Base-by-base conservation (phyloP, 2,329 filamentous ascomycete genomes). In the Cladosporium cucumerinum region DNA sequence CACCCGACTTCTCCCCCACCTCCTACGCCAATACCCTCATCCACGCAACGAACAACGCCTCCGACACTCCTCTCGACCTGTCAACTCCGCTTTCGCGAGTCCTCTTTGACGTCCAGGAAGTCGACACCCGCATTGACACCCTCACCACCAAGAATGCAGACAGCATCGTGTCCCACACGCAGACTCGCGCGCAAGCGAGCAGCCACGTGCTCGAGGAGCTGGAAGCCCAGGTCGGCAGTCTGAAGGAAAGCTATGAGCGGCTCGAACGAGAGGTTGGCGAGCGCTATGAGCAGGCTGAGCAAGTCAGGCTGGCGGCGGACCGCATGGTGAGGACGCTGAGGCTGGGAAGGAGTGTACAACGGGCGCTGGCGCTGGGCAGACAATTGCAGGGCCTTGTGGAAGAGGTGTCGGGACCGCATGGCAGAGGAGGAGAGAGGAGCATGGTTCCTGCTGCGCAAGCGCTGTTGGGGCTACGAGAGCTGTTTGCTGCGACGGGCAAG, bases 101-200 rank as follows among this genome's bases (percentile, higher is more conserved):
- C 5, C 87, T 98, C 7, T 99, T 99, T 79, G 95, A 99, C 78
- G 89, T 95, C 3, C 95, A 98, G 76, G 95, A 98, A 78, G 90
- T 99, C 69, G 94, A 98, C 79, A 96, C 93, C 0, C 93, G 96
- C 75, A 97, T 99, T 68, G 92, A 99, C 77, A 86, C 87, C 3
- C 85, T 98, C 48, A 96, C 94, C 6, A 95, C 93, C 2, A 89
- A 90, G 68, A 91, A 89, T 30, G 93, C 95, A 2, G 81, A 94
- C 0, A 91, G 93, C 0, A 83, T 99, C 30, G 85, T 99, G 23
- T 82, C 87, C 32, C 85, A 97, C 77, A 96, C 93, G 3, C 84
- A 87, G 66, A 81, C 86, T 51, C 91, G 95, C 76, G 90, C 88
- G 16, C 84, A 87, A 34, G 87, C 92, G 2, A 92, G 90, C 69